Conservation (phyloP, 768 basidiomycete species). For the Gloeostereum incarnatum region DNA sequence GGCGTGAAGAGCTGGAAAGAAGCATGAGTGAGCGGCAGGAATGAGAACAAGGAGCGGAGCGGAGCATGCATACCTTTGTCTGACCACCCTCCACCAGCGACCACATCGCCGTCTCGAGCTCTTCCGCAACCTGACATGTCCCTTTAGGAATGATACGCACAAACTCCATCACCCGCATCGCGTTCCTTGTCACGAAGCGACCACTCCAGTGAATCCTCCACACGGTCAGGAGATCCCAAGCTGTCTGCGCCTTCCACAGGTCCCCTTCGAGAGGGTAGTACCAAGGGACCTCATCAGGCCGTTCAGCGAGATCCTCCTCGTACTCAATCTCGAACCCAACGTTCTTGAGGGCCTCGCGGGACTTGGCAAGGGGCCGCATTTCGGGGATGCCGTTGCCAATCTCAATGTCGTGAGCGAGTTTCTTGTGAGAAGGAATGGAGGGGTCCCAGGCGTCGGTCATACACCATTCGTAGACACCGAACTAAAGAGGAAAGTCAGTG, state of each 20-base stretch:
- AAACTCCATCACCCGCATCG: conserved; percentile 68
- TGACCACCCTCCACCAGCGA: conserved; percentile 80
- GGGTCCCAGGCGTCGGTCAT: conserved; percentile 97
- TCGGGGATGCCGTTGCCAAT: conserved; percentile 96
- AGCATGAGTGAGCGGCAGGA: conserved; percentile 4
- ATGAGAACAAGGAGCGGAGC: background rate
- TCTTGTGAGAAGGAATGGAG: conserved; percentile 78
- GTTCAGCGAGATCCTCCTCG: conserved; percentile 91
- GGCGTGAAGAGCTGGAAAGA: conserved; percentile 69
- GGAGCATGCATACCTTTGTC: conserved; percentile 52
- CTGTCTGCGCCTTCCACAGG: conserved; percentile 83
- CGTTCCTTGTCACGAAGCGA: conserved; percentile 73
- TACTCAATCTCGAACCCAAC: conserved; percentile 87
- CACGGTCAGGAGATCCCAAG: conserved; percentile 84
- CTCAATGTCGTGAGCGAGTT: conserved; percentile 85
- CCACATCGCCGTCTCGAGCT: conserved; percentile 73
- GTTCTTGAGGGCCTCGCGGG: conserved; percentile 66
- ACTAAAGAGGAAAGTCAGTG: conserved; percentile 35
- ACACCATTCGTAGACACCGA: conserved; percentile 98
- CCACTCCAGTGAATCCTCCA: conserved; percentile 91
- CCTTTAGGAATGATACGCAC: conserved; percentile 84
- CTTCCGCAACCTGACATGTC: conserved; percentile 83
- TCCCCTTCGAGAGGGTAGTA: conserved; percentile 98
- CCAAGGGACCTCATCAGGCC: conserved; percentile 74
- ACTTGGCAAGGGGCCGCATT: conserved; percentile 72